phyloP scores from a whole-genome alignment of 73 alveolate species.

The Tetrahymena thermophila region DNA sequence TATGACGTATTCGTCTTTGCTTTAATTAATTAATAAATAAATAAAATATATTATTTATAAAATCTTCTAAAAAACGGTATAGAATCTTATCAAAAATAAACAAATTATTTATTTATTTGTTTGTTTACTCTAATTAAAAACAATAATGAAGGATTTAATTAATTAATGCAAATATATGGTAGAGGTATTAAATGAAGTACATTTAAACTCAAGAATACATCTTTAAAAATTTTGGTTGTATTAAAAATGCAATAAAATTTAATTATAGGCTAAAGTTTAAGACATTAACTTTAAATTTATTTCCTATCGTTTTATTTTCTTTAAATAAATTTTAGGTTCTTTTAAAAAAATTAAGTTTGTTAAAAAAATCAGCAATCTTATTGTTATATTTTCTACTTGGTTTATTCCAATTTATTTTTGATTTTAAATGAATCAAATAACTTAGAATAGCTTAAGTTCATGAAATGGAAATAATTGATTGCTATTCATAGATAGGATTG shows the following conservation, averaged over 20 bases:
- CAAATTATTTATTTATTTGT: no score
- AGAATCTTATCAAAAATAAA: no score
- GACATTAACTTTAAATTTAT: neutral
- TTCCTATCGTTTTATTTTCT: neutral
- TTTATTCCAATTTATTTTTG: no score
- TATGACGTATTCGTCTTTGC: constrained; percentile 46
- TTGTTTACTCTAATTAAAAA: no score
- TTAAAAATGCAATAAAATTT: neutral
- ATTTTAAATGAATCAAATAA: no score
- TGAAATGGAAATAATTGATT: no score
- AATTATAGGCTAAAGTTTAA: neutral
- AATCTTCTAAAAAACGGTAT: neutral
- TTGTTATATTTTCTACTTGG: neutral
- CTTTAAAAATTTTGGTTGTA: neutral
- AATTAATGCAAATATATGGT: no score
- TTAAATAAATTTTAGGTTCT: neutral
- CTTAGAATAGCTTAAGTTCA: no score
- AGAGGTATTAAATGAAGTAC: no score
- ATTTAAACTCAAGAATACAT: no score
- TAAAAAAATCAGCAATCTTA: neutral
- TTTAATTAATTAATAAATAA: neutral
- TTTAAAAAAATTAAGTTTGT: neutral
- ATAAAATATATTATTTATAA: neutral
- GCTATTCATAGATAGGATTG: neutral
- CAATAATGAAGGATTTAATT: no score